Conservation (phyloP, 305 asterid genomes). For the Solanum hybrid region DNA sequence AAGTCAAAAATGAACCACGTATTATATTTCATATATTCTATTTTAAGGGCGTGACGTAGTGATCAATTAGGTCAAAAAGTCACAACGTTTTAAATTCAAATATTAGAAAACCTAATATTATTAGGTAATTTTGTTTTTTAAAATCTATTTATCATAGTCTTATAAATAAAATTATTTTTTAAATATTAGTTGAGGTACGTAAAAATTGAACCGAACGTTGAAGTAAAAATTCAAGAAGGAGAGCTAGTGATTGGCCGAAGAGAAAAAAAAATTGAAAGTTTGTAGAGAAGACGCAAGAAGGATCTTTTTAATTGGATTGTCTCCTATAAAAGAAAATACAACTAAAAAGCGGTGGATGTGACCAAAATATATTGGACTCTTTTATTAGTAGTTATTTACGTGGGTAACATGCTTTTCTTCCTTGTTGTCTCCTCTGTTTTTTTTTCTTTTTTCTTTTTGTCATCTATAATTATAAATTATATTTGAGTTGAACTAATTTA, state of each 20-base stretch:
- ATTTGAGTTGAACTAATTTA: background rate
- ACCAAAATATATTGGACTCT: background rate
- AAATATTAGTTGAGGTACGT: too few species aligned
- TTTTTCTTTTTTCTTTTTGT: background rate
- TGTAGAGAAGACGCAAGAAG: background rate
- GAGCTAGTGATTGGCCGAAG: background rate
- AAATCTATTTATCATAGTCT: too few species aligned
- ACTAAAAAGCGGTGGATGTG: background rate
- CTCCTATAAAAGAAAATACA: background rate
- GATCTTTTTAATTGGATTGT: background rate
- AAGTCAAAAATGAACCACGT: slow-evolving; percentile 8
- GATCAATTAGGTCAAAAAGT: background rate
- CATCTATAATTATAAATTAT: background rate
- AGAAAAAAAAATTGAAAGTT: background rate
- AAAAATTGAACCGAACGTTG: too few species aligned
- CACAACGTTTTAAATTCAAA: background rate
- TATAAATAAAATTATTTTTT: too few species aligned
- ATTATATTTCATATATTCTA: background rate
- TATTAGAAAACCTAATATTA: background rate
- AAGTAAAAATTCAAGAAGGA: background rate
- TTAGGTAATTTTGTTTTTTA: background rate
- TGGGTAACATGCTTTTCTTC: background rate
- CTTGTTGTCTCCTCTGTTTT: background rate
- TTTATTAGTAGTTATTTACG: background rate
- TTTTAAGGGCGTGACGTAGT: background rate